phyloP scores from a whole-genome alignment of 306 rosid species.

The Astragalus membranaceus region DNA sequence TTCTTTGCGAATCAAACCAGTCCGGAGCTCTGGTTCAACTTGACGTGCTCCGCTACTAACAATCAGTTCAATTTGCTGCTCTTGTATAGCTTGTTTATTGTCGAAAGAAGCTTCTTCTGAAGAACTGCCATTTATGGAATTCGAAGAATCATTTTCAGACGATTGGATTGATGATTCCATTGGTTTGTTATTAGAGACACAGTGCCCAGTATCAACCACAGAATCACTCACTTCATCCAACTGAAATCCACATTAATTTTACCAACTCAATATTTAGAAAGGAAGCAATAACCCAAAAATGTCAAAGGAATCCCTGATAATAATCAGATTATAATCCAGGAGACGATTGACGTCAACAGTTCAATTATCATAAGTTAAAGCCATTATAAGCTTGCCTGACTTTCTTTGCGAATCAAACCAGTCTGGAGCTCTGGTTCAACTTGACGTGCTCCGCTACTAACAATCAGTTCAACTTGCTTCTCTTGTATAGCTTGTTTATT shows the following conservation, averaged over 20 bases:
- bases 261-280: conserved; percentile 17
- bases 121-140: conserved; percentile 19
- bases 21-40: conserved; percentile 22
- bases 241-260: conserved; percentile 42
- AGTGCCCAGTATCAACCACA: conserved; percentile 22
- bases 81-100: conserved; percentile 17
- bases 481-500: conserved; percentile 18
- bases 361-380: conserved; percentile 26
- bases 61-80: conserved; percentile 23
- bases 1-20: conserved; percentile 24
- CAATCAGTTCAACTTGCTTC: conserved; percentile 27
- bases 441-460: conserved; percentile 29
- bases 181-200: conserved; percentile 21
- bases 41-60: conserved; percentile 30
- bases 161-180: conserved; percentile 24
- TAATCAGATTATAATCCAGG: conserved; percentile 27
- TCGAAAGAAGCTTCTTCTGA: conserved; percentile 14
- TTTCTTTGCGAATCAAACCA: conserved; percentile 24
- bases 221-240: conserved; percentile 25
- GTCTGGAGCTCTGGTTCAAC: conserved; percentile 22
- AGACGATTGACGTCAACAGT: background rate
- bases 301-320: conserved; percentile 11
- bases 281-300: conserved; percentile 15
- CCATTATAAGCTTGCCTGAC: conserved; percentile 20
- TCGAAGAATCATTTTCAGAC: conserved; percentile 24